phyloP scores from a whole-genome alignment of 1,139 yeast genomes.

The Candida tropicalis region DNA sequence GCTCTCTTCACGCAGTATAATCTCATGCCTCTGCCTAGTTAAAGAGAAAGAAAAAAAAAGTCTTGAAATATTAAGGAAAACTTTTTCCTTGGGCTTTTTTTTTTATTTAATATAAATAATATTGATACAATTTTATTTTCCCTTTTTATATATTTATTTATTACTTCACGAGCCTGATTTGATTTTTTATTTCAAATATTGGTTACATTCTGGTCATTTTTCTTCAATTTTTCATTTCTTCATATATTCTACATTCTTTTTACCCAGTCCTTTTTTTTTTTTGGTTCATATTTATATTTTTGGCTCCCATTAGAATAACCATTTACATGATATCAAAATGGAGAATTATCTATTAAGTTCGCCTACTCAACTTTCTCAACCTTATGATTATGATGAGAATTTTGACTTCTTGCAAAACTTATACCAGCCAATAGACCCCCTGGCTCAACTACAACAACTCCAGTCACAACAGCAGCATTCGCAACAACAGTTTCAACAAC shows the following conservation, averaged over 20 bases:
- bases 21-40: slow-evolving; percentile 4
- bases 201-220: not conserved
- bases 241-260: not conserved
- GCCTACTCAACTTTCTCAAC: slow-evolving; percentile 43
- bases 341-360: slow-evolving; percentile 50
- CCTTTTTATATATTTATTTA: no score
- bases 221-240: not conserved
- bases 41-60: not conserved
- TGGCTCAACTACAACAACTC: slow-evolving; percentile 9
- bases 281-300: not conserved
- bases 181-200: not conserved
- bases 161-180: not conserved
- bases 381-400: slow-evolving; percentile 25
- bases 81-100: slow-evolving; percentile 4
- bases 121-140: not conserved
- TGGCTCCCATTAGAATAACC: not conserved
- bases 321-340: slow-evolving; percentile 23
- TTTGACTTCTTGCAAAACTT: slow-evolving; percentile 3
- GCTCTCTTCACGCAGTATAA: not conserved
- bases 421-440: slow-evolving; percentile 10
- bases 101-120: slow-evolving; percentile 3
- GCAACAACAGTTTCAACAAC: slow-evolving; percentile 4
- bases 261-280: not conserved
- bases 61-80: not conserved
- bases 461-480: slow-evolving; percentile 7